Conservation (phyloP, 2,329 filamentous ascomycete species). For the Arthrobotrys sphaeroides region DNA sequence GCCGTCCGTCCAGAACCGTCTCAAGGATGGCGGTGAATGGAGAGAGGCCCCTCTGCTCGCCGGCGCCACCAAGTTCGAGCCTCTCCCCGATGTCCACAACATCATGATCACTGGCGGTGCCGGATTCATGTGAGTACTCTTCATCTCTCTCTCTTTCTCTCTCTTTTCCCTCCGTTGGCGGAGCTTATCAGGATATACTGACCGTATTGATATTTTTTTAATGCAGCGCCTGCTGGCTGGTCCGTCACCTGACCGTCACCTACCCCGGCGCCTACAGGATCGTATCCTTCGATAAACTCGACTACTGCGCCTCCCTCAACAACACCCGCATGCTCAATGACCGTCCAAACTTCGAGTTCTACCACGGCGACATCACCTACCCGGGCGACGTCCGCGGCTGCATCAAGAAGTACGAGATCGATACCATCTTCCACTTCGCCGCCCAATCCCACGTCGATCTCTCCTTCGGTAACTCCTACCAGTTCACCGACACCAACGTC, state of each 20-base stretch:
- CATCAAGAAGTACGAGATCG: conserved; percentile 75
- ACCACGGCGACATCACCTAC: conserved; percentile 80
- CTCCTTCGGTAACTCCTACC: conserved; percentile 83
- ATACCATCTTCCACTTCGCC: conserved; percentile 84
- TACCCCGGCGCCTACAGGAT: conserved; percentile 80
- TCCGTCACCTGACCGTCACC: conserved; percentile 77
- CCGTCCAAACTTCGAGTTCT: conserved; percentile 78
- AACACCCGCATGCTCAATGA: conserved; percentile 76
- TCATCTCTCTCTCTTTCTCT: neutral
- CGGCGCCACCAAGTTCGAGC: conserved; percentile 76
- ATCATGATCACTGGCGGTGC: conserved; percentile 86
- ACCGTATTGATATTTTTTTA: conserved; percentile 51
- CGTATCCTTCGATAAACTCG: conserved; percentile 83
- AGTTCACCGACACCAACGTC: conserved; percentile 83
- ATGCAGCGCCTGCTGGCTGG: conserved; percentile 79
- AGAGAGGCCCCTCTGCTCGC: conserved; percentile 75
- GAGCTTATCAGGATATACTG: too few species aligned
- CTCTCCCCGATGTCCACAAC: conserved; percentile 75
- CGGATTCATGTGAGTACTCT: conserved; percentile 77
- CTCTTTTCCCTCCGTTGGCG: neutral
- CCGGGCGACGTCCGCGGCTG: conserved; percentile 75
- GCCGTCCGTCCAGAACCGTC: conserved; percentile 58
- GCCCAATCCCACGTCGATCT: conserved; percentile 86
- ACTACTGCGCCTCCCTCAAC: conserved; percentile 82
- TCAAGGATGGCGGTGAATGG: conserved; percentile 73